phyloP scores from a whole-genome alignment of 139 green algal species.

The Coccomyxa sp. region DNA sequence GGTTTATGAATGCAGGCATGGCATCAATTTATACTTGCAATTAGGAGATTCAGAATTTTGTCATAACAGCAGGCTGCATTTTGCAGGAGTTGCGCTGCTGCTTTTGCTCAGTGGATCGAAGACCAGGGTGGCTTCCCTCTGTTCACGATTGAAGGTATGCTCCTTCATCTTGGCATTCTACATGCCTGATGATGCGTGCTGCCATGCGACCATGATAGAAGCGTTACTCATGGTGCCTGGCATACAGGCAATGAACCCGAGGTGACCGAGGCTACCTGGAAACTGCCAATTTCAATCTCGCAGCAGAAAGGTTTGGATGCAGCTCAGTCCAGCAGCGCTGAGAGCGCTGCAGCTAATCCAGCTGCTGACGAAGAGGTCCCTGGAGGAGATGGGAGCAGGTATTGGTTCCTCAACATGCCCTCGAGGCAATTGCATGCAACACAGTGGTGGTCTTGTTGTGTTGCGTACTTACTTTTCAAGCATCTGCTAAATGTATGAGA shows the following conservation, averaged over 20 bases:
- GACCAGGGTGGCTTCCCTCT: conserved; percentile 35
- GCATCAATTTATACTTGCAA: too few relatives aligned
- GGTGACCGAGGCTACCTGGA: conserved; percentile 16
- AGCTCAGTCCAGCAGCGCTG: neutral
- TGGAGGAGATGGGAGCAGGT: conserved; percentile 6
- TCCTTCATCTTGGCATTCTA: neutral
- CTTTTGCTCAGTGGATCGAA: conserved; percentile 27
- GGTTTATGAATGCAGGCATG: too few relatives aligned
- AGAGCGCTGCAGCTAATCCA: neutral
- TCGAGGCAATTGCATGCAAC: neutral
- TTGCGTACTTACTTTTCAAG: neutral
- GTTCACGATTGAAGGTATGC: conserved; percentile 33
- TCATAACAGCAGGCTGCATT: neutral
- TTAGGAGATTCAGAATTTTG: too few relatives aligned
- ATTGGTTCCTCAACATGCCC: neutral
- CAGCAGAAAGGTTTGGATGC: neutral
- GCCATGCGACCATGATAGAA: too few relatives aligned
- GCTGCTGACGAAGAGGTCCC: conserved; percentile 2
- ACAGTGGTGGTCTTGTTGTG: neutral
- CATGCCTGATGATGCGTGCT: neutral
- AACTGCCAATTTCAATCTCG: conserved; percentile 11
- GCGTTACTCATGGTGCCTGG: neutral
- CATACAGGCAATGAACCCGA: conserved; percentile 18
- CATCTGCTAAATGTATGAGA: neutral
- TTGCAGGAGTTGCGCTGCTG: neutral